Evolutionary conservation across 371 early-diverging fungal genomes (phyloP).

Genomic region (Apophysomyces elegans): DNA sequence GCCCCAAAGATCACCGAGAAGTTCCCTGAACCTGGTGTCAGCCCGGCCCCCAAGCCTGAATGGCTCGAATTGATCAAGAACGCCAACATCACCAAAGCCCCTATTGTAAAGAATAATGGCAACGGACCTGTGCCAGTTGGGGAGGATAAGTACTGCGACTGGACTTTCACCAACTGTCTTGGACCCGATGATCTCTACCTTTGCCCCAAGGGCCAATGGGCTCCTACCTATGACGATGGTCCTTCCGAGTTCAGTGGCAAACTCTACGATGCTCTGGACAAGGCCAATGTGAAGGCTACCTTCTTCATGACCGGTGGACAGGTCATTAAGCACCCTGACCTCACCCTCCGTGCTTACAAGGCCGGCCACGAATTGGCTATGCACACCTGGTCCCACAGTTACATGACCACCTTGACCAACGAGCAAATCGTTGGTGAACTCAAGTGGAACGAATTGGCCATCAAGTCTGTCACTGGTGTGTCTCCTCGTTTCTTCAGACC

Average conservation of each 20-base stretch:
- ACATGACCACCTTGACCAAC: slow-evolving; percentile 62
- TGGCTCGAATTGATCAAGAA: slow-evolving; percentile 45
- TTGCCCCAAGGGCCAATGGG: slow-evolving; percentile 56
- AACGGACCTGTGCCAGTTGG: slow-evolving; percentile 9
- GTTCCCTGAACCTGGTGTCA: slow-evolving; percentile 27
- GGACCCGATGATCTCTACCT: slow-evolving; percentile 44
- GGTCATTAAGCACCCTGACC: slow-evolving; percentile 55
- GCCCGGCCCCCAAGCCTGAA: slow-evolving; percentile 42
- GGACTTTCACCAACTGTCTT: slow-evolving; percentile 54
- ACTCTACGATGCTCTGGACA: slow-evolving; percentile 55
- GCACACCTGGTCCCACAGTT: slow-evolving; percentile 64
- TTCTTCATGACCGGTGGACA: slow-evolving; percentile 67
- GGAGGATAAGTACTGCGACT: slow-evolving; percentile 53
- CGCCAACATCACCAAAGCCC: slow-evolving; percentile 40
- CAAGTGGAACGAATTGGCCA: slow-evolving; percentile 62
- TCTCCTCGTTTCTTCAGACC: slow-evolving; percentile 68
- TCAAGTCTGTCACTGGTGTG: slow-evolving; percentile 65
- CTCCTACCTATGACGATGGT: slow-evolving; percentile 67
- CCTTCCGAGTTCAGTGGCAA: slow-evolving; percentile 51
- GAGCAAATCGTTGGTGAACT: slow-evolving; percentile 69
- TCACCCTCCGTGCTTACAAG: slow-evolving; percentile 51
- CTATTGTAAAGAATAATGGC: slow-evolving; percentile 32
- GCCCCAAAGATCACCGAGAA: not conserved
- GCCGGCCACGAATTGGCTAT: slow-evolving; percentile 57
- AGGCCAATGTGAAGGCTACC: slow-evolving; percentile 58